These are phyloP conservation scores for Gynandropsis gynandra DNA, from an alignment of 345 rosid genomes.

Conservation along the genomic window DNA sequence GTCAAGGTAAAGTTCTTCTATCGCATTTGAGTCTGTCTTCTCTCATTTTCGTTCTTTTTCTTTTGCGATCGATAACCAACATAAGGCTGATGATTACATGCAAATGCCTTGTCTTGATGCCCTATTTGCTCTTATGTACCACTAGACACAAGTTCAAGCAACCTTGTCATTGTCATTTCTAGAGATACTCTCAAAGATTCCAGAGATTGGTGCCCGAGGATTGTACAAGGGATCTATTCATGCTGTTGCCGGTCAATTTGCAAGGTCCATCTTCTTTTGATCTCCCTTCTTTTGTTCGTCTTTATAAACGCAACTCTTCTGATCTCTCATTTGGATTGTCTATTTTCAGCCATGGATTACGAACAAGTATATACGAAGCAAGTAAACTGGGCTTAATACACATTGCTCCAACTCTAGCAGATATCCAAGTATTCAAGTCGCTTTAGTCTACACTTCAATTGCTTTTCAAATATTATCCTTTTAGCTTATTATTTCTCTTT, in stretches of 20 bases:
- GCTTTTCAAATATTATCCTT: slow-evolving; percentile 1
- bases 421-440: slow-evolving; percentile 50
- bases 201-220: slow-evolving; percentile 72
- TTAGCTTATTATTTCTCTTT: not conserved
- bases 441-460: not conserved
- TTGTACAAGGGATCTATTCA: slow-evolving; percentile 91
- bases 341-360: slow-evolving; percentile 65
- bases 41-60: too few species aligned
- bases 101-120: not conserved
- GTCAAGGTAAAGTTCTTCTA: slow-evolving; percentile 47
- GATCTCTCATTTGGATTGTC: not conserved
- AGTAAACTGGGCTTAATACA: slow-evolving; percentile 62
- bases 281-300: not conserved
- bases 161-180: slow-evolving; percentile 58
- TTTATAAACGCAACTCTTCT: not conserved
- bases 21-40: not conserved
- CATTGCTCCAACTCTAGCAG: slow-evolving; percentile 74
- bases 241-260: slow-evolving; percentile 88
- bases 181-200: slow-evolving; percentile 70
- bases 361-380: slow-evolving; percentile 89
- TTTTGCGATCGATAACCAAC: too few species aligned
- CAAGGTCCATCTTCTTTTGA: slow-evolving; percentile 46
- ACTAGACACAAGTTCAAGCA: slow-evolving; percentile 92
- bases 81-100: too few species aligned
- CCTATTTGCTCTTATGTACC: not conserved